Evolutionary conservation across 371 early-diverging fungal genomes (phyloP).

Genomic region (Mucor lusitanicus): DNA sequence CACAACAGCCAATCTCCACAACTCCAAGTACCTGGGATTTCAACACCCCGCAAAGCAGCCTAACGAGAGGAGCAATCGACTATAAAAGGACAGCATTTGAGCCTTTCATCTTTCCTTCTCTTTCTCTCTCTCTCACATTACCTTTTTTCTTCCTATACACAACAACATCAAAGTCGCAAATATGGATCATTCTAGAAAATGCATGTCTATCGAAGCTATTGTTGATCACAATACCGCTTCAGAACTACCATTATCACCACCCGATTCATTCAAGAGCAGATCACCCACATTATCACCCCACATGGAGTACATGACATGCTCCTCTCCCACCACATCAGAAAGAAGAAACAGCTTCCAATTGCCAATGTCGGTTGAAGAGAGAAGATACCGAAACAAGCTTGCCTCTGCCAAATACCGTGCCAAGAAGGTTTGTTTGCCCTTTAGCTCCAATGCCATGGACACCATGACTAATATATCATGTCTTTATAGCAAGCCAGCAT

Average conservation of each 20-base stretch:
- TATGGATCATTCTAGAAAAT: constrained; percentile 28
- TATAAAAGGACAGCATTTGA: not conserved
- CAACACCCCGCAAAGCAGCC: not conserved
- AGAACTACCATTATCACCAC: constrained; percentile 31
- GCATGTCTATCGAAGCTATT: constrained; percentile 38
- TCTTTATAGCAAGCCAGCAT: constrained; percentile 21
- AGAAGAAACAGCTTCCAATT: constrained; percentile 17
- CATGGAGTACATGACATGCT: constrained; percentile 5
- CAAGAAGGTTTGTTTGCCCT: constrained; percentile 17
- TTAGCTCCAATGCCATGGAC: not conserved
- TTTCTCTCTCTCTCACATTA: constrained; percentile 6
- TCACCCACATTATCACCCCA: constrained; percentile 21
- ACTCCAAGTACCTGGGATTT: not conserved
- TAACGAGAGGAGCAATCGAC: not conserved
- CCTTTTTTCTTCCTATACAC: not conserved
- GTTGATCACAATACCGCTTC: constrained; percentile 16
- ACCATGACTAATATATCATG: not conserved
- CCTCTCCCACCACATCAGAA: not conserved
- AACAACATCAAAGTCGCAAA: not conserved
- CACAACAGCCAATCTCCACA: not conserved
- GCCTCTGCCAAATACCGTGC: constrained; percentile 33
- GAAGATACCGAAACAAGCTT: constrained; percentile 23
- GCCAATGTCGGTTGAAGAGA: constrained; percentile 26
- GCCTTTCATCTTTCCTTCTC: not conserved
- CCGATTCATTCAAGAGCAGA: constrained; percentile 21